Evolutionary conservation across 2,329 filamentous ascomycete genomes (phyloP).

Genomic region (Fusarium guadeloupense): DNA sequence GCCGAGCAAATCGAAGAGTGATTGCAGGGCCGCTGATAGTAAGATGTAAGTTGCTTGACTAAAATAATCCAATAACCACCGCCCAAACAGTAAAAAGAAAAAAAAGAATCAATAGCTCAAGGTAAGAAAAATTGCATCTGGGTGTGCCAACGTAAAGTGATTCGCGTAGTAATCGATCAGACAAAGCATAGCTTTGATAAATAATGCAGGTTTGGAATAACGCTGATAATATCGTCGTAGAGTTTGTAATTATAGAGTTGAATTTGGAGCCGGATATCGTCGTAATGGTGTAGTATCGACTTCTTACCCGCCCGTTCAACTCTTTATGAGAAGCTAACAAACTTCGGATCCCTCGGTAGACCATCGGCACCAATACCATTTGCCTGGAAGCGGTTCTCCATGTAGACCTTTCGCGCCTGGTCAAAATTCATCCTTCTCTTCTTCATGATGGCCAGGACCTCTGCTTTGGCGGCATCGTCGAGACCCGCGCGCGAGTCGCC

Average conservation of each 20-base stretch:
- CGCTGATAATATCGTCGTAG: background rate
- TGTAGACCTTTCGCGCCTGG: conserved; percentile 86
- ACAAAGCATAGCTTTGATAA: conserved; percentile 3
- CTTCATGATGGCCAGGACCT: conserved; percentile 93
- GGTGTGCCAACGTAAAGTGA: conserved; percentile 27
- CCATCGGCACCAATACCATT: conserved; percentile 92
- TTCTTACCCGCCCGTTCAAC: background rate
- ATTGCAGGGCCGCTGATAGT: conserved; percentile 14
- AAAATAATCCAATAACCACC: conserved; percentile 10
- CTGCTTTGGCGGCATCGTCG: conserved; percentile 80
- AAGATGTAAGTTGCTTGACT: conserved; percentile 3
- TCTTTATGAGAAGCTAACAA: conserved; percentile 78
- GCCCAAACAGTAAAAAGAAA: background rate
- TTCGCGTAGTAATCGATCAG: background rate
- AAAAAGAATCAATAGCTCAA: background rate
- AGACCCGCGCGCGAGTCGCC: conserved; percentile 84
- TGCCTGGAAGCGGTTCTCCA: conserved; percentile 84
- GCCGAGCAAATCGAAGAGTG: conserved; percentile 14
- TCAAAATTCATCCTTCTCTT: conserved; percentile 83
- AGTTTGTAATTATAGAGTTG: background rate
- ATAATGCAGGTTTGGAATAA: background rate
- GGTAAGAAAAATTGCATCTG: conserved; percentile 32
- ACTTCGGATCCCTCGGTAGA: conserved; percentile 88
- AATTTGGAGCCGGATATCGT: background rate
- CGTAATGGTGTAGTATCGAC: conserved; percentile 2